A percentile compares a stretch with the other conserved stretches of the same genome.
Conservation (phyloP, 495 filamentous ascomycete species). For the Lasiosphaeria miniovina region DNA sequence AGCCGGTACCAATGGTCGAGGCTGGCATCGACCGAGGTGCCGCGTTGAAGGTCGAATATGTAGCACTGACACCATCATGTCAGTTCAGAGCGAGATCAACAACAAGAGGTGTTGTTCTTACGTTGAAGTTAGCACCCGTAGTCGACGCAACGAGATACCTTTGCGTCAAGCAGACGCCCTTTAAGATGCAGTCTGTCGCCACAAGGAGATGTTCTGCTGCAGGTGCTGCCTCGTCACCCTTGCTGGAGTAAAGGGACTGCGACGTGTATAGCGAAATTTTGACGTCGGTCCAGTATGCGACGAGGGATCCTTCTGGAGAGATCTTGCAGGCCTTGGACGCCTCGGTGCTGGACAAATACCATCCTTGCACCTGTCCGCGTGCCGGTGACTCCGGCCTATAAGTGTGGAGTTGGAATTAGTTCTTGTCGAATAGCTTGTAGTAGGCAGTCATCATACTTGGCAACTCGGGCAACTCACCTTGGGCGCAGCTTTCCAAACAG, state of each 20-base stretch:
- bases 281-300: slow-evolving; percentile 34
- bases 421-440: not conserved
- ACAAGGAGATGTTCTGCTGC: slow-evolving; percentile 8
- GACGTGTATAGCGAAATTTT: slow-evolving; percentile 31
- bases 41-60: slow-evolving; percentile 19
- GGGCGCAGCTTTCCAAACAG: slow-evolving; percentile 1
- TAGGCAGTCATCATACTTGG: not conserved
- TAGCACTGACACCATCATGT: slow-evolving; percentile 12
- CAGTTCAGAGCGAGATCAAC: slow-evolving; percentile 2
- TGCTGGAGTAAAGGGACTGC: slow-evolving; percentile 17
- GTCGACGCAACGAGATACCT: slow-evolving; percentile 24
- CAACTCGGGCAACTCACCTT: slow-evolving; percentile 10
- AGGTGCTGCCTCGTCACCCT: slow-evolving; percentile 1
- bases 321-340: slow-evolving; percentile 29
- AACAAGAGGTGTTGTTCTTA: slow-evolving; percentile 7
- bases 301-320: slow-evolving; percentile 22
- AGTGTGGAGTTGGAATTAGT: not conserved
- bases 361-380: slow-evolving; percentile 8
- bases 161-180: slow-evolving; percentile 18
- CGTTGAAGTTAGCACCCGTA: slow-evolving; percentile 16
- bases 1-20: slow-evolving; percentile 17
- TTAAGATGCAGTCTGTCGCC: slow-evolving; percentile 14
- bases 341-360: slow-evolving; percentile 14
- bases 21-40: slow-evolving; percentile 7
- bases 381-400: not conserved